phyloP scores from a whole-genome alignment of 352 stramenopile genomes.

The Phytopythium delawarense region DNA sequence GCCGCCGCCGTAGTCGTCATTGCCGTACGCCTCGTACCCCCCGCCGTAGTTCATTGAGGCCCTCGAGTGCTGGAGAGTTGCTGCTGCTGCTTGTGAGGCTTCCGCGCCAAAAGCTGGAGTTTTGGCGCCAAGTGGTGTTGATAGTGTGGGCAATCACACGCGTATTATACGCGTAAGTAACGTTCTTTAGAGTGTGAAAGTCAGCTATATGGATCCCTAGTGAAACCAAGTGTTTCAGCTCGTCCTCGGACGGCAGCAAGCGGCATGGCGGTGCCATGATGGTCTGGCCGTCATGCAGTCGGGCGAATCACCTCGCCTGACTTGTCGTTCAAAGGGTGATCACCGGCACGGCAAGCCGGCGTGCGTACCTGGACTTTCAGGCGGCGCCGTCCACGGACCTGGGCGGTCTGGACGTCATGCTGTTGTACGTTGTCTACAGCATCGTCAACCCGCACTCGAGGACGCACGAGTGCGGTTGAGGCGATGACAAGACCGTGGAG shows the following conservation, averaged over 20 bases:
- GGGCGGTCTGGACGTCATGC: constrained; percentile 97
- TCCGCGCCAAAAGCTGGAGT: too few relatives aligned
- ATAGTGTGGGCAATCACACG: neutral
- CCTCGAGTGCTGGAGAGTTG: neutral
- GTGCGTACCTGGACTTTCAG: constrained; percentile 94
- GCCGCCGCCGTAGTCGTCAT: constrained; percentile 61
- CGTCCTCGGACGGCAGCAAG: constrained; percentile 17
- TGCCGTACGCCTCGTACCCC: constrained; percentile 72
- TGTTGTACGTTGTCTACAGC: constrained; percentile 94
- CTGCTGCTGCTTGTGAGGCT: too few relatives aligned
- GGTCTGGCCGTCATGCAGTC: constrained; percentile 65
- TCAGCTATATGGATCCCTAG: neutral
- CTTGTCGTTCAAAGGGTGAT: constrained; percentile 69
- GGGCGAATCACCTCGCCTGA: constrained; percentile 78
- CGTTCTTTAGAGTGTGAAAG: neutral
- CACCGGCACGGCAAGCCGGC: constrained; percentile 70
- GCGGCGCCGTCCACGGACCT: constrained; percentile 98
- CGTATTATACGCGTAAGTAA: neutral
- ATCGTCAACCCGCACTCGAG: constrained; percentile 99
- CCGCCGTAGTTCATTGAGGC: constrained; percentile 49
- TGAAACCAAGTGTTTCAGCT: neutral
- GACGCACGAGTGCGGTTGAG: constrained; percentile 98
- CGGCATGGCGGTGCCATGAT: constrained; percentile 40
- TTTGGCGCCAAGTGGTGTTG: neutral
- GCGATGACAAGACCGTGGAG: constrained; percentile 96